A percentile compares a stretch with the other conserved stretches of the same genome.
Evolutionary conservation across 495 filamentous ascomycete genomes (phyloP).

Genomic region (Opeltia flavorubescens): DNA sequence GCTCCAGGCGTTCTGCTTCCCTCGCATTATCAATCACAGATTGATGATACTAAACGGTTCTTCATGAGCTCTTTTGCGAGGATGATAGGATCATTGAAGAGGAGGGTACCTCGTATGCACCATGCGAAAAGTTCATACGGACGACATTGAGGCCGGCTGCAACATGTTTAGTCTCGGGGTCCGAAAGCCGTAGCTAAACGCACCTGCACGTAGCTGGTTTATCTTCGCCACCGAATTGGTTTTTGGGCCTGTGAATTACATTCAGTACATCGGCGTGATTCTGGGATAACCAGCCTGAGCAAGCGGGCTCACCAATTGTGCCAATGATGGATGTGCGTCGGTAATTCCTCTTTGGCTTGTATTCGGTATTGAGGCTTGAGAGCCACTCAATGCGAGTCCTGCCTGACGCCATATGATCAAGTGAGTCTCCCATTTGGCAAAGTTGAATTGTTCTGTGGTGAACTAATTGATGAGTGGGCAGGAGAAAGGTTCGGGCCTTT

Average conservation of each 20-base stretch:
- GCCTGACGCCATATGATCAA: constrained; percentile 66
- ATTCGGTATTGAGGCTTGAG: constrained; percentile 64
- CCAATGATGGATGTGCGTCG: constrained; percentile 96
- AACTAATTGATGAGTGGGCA: not conserved
- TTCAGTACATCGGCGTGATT: not conserved
- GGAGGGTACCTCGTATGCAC: constrained; percentile 63
- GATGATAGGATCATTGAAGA: constrained; percentile 7
- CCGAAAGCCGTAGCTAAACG: not conserved
- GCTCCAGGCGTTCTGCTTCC: constrained; percentile 57
- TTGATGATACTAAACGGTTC: constrained; percentile 55
- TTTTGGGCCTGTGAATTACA: constrained; percentile 69
- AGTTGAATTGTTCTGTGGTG: not conserved
- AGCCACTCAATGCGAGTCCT: constrained; percentile 87
- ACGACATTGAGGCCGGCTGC: constrained; percentile 86
- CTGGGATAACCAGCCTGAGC: not conserved
- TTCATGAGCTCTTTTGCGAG: constrained; percentile 12
- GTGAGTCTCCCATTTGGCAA: constrained; percentile 41
- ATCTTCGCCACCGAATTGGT: constrained; percentile 96
- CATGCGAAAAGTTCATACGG: constrained; percentile 99
- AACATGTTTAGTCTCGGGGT: constrained; percentile 4
- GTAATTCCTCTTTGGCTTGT: constrained; percentile 69
- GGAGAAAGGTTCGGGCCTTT: not conserved
- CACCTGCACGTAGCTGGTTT: constrained; percentile 71
- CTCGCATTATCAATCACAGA: constrained; percentile 92
- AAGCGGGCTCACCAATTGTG: constrained; percentile 64